Evolutionary conservation across 345 rosid genomes (phyloP), one percentile per base, ranked within the genome.

Genomic region (Noccaea bulbosa): DNA sequence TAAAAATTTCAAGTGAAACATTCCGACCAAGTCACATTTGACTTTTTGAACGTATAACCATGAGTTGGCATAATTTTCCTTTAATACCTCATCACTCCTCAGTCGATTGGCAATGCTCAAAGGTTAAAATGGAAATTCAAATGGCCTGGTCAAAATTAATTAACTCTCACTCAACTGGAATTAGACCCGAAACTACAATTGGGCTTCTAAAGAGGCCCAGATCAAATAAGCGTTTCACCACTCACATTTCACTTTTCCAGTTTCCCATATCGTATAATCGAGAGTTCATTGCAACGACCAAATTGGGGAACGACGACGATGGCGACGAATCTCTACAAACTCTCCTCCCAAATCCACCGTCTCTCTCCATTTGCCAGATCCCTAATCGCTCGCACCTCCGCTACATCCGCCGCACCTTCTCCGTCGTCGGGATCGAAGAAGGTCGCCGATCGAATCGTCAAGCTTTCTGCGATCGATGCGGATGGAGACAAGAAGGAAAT

Each of bases 391-490:
- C 87, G 88, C 12, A 69, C 83, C 51, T 75, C 84, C 67, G 79
- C 84, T 69, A 69, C 87, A 40, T 67, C 66, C 50, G 24, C n/a
- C 3, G 30, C 48, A 4, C 52, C 72, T 8, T 71, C 74, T 7
- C 84, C 80, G 0, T 85, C 72, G 0, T 1, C 76, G 35, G 67
- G 83, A 75, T 76, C 96, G 45, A 89, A 87, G 69, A 94, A 87
- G 76, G 99, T 94, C 58, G 4, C 97, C 45, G 99, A 94, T 47
- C 83, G 93, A 71, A 81, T 94, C 85, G 99, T 94, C 27, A 90
- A 89, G 77, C 87, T 94, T 51, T 89, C 78, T 30, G 98, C 99
- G 6, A 83, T 91, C 75, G 99, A 94, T 57, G 73, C 70, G 12
- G 89, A 87, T 33, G 97, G 98, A 16, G 27, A 71, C 78, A 94